Percentiles rank a stretch among this genome's conserved stretches.
phyloP scores from a whole-genome alignment of 371 early-diverging fungal genomes.

The Mucor mucedo region DNA sequence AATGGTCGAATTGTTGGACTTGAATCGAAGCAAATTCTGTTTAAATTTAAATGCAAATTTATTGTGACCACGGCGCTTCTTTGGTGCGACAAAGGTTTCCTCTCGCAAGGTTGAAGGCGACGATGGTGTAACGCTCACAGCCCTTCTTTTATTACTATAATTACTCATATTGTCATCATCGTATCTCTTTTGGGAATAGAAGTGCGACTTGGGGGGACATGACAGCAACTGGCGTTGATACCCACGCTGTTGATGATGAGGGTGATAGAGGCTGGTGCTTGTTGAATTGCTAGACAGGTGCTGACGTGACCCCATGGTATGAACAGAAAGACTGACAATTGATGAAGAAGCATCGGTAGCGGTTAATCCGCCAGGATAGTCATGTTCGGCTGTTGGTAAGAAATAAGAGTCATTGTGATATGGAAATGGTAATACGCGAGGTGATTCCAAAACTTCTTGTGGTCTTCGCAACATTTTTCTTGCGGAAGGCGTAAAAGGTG shows the following conservation, averaged over 20 bases:
- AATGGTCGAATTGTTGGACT: constrained; percentile 1
- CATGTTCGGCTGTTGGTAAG: constrained; percentile 34
- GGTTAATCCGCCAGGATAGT: constrained; percentile 18
- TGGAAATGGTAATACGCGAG: constrained; percentile 31
- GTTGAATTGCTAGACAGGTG: constrained; percentile 3
- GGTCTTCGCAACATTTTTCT: constrained; percentile 8
- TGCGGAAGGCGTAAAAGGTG: background rate
- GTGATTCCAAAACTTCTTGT: constrained; percentile 25
- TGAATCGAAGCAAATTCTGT: constrained; percentile 16
- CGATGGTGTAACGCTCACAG: constrained; percentile 18
- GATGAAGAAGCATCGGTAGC: constrained; percentile 22
- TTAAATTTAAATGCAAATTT: constrained; percentile 15
- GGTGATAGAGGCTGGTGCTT: constrained; percentile 1
- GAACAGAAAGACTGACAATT: constrained; percentile 6
- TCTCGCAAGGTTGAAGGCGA: constrained; percentile 22
- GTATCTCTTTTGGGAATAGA: constrained; percentile 1
- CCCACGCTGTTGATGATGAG: constrained; percentile 6
- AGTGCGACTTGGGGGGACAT: constrained; percentile 5
- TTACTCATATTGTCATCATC: constrained; percentile 8
- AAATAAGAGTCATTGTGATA: constrained; percentile 38
- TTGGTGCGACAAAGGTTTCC: constrained; percentile 10
- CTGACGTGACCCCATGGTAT: constrained; percentile 16
- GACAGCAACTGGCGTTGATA: constrained; percentile 14
- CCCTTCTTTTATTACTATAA: constrained; percentile 17
- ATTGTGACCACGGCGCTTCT: constrained; percentile 16